Evolutionary conservation across 2,329 filamentous ascomycete species (phyloP), one percentile per base, ranked within the genome.

Genomic region (Fusarium foetens): DNA sequence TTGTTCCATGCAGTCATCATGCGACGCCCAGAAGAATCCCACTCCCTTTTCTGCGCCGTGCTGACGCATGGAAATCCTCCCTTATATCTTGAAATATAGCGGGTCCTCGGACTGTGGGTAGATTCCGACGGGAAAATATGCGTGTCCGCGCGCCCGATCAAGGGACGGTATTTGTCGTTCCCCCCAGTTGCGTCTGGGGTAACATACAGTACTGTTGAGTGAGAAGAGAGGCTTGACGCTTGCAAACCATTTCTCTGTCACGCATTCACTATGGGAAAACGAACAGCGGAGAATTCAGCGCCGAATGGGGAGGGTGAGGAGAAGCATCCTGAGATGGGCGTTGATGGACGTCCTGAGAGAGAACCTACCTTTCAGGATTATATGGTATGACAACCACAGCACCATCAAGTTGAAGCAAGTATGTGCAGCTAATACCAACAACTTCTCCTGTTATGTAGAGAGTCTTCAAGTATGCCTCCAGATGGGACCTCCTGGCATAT

Each of bases 401-500:
- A n/a, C 14, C 23, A 8, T 17, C 10, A 16, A 2, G 4, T 3
- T 6, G 19, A n/a, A n/a, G 51, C 13, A 54, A 17, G 6, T 17
- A 31, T 10, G 23, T 48, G 21, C 13, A 17, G 21, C 13, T n/a
- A 48, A 17, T 38, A 25, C 21, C 25, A 21, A 19, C 5, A 31
- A 31, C 21, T 8, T 19, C 5, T 41, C 9, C 13, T 33, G 29
- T 11, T 9, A 8, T 14, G 12, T 38, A 63, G 59, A 29, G 61
- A 60, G 45, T 64, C 3, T 64, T 60, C 36, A 52, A 35, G 9
- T 52, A 64, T 45, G 61, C 61, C 1, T 38, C 55, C 4, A 64
- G 41, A 52, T 60, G 54, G 54, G 61, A 64, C 11, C n/a, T 64
- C 5, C 6, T 58, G 8, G 61, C 55, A 2, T 60, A 64, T 5